Evolutionary conservation across 2,329 filamentous ascomycete genomes (phyloP).

Genomic region (Xylariaceae sp.): DNA sequence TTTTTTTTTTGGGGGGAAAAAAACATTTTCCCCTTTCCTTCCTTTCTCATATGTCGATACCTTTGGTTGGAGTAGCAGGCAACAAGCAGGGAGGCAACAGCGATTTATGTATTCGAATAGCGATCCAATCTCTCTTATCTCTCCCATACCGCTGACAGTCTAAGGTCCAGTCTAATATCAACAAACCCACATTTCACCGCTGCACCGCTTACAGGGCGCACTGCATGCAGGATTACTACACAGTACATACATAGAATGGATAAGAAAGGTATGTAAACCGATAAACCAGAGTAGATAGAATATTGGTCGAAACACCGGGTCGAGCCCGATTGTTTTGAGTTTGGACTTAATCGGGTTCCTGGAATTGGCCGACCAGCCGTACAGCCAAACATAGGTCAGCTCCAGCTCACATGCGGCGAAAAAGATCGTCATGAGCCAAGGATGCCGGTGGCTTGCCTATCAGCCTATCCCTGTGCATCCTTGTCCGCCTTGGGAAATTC

Average conservation of each 20-base stretch:
- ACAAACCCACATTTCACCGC: too few species aligned
- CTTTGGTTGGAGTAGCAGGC: too few species aligned
- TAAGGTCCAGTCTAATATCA: too few species aligned
- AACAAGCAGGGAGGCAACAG: not conserved
- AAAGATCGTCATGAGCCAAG: not conserved
- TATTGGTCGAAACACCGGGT: not conserved
- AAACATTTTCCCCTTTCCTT: too few species aligned
- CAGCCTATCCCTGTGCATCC: too few species aligned
- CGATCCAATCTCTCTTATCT: too few species aligned
- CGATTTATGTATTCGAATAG: not conserved
- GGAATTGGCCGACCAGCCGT: not conserved
- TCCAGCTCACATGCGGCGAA: not conserved
- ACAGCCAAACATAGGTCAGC: not conserved
- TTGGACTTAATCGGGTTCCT: not conserved
- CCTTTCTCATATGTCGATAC: too few species aligned
- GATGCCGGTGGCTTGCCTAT: not conserved
- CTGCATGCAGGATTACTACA: too few species aligned
- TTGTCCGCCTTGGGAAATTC: not conserved
- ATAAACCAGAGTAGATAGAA: not conserved
- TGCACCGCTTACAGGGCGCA: too few species aligned
- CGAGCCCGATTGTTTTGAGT: not conserved
- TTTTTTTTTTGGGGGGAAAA: not conserved
- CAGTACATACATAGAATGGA: not conserved
- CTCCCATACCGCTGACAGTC: too few species aligned
- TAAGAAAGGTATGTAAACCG: not conserved